phyloP scores from a whole-genome alignment of 2,329 filamentous ascomycete species.

The Alternaria sp. region DNA sequence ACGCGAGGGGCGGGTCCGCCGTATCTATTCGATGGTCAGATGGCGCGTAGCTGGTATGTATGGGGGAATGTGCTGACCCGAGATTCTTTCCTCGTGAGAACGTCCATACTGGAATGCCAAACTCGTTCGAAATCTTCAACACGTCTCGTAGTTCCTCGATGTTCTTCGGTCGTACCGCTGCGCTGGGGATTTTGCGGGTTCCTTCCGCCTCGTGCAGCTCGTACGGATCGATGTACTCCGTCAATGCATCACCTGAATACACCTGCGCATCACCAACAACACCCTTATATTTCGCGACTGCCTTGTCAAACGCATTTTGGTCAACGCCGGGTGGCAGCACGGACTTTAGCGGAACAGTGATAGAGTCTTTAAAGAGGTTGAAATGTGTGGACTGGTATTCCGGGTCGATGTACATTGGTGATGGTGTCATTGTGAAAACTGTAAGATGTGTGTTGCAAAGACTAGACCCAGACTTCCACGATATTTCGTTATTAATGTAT shows the following conservation, averaged over 20 bases:
- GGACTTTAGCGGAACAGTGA: constrained; percentile 45
- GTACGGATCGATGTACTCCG: constrained; percentile 57
- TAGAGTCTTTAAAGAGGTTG: constrained; percentile 50
- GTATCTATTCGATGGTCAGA: constrained; percentile 22
- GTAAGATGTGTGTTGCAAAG: not conserved
- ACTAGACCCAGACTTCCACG: not conserved
- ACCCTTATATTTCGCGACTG: constrained; percentile 44
- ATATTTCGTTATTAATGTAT: not conserved
- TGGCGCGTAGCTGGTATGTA: not conserved
- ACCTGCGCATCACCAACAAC: constrained; percentile 50
- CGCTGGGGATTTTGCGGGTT: constrained; percentile 52
- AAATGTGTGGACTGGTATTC: constrained; percentile 53
- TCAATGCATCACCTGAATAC: constrained; percentile 47
- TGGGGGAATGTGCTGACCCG: constrained; percentile 32
- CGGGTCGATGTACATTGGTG: constrained; percentile 44
- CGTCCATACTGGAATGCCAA: constrained; percentile 39
- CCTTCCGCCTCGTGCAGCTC: constrained; percentile 52
- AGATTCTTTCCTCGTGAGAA: constrained; percentile 43
- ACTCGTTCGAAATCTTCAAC: constrained; percentile 33
- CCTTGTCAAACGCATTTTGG: constrained; percentile 47
- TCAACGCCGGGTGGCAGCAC: constrained; percentile 52
- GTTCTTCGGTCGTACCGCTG: constrained; percentile 49
- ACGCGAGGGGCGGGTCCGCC: constrained; percentile 44
- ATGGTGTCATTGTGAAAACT: constrained; percentile 16
- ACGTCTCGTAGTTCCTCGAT: constrained; percentile 30